Evolutionary conservation across 805 yeast genomes (phyloP).

Genomic region (Candida methanosorbosa): DNA sequence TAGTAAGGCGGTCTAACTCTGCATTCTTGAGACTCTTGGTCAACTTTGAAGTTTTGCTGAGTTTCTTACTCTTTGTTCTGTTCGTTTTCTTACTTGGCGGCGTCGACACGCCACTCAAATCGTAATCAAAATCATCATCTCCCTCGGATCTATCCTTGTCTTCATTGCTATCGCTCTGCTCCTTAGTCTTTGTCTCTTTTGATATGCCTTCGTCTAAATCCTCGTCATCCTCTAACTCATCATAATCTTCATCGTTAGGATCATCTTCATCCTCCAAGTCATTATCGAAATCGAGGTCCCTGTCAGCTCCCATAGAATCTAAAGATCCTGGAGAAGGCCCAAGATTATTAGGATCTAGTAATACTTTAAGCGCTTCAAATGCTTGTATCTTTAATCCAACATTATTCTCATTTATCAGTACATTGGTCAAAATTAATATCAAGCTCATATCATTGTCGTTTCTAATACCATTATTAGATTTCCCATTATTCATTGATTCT

Average conservation of each 20-base stretch:
- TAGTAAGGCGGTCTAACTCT: conserved; percentile 38
- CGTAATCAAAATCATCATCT: too few relatives aligned
- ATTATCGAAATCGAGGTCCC: conserved; percentile 2
- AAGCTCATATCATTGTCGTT: conserved; percentile 44
- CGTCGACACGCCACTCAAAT: too few relatives aligned
- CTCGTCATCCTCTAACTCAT: neutral
- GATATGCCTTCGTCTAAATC: neutral
- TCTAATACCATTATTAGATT: neutral
- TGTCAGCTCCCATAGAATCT: neutral
- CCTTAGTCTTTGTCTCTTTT: neutral
- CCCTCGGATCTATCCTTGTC: neutral
- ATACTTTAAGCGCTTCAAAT: conserved; percentile 68
- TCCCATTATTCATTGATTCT: conserved; percentile 25
- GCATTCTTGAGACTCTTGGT: too few relatives aligned
- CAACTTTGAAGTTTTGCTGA: too few relatives aligned
- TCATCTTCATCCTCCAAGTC: conserved; percentile 7
- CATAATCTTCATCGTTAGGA: conserved; percentile 1
- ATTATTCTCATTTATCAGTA: conserved; percentile 53
- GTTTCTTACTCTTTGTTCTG: too few relatives aligned
- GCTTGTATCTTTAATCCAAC: conserved; percentile 76
- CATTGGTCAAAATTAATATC: conserved; percentile 43
- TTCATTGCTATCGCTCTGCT: neutral
- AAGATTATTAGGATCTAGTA: conserved; percentile 47
- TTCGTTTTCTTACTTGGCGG: too few relatives aligned
- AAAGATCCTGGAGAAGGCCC: conserved; percentile 1